A percentile compares a stretch with the other conserved stretches of the same genome.
These are phyloP conservation scores for Phytomonas sp. DNA, from an alignment of 208 protist species.

Conservation along the genomic window DNA sequence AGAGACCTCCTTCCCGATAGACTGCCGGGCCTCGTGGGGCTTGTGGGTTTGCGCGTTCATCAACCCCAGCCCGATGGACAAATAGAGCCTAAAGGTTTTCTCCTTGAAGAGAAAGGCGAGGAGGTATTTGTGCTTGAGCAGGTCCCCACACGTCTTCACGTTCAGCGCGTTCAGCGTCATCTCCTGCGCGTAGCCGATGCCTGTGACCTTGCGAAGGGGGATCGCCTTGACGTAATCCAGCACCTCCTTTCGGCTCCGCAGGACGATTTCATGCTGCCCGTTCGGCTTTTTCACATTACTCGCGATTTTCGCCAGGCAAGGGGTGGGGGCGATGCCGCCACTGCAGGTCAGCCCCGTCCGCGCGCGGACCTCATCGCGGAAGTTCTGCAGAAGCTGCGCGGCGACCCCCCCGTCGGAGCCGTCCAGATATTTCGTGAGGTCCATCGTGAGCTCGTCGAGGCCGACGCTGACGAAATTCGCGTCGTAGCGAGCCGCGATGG, in stretches of 20 bases:
- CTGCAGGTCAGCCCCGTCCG: constrained; percentile 79
- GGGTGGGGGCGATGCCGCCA: constrained; percentile 81
- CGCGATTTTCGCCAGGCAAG: constrained; percentile 85
- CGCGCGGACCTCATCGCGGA: constrained; percentile 70
- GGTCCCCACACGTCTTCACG: constrained; percentile 65
- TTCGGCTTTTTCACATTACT: constrained; percentile 94
- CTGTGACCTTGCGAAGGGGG: constrained; percentile 67
- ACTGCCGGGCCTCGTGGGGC: constrained; percentile 42
- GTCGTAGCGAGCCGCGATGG: constrained; percentile 82
- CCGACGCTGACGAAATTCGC: constrained; percentile 71
- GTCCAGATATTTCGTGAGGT: constrained; percentile 64
- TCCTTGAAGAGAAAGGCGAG: constrained; percentile 65
- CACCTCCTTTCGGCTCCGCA: constrained; percentile 70
- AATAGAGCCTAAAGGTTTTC: constrained; percentile 74
- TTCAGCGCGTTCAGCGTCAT: constrained; percentile 52
- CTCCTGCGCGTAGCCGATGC: constrained; percentile 77
- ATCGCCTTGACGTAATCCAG: constrained; percentile 69
- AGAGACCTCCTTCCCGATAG: constrained; percentile 69
- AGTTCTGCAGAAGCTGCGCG: constrained; percentile 56
- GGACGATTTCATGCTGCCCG: constrained; percentile 84
- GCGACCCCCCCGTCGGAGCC: constrained; percentile 37
- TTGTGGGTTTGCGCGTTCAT: constrained; percentile 41
- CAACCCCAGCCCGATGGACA: constrained; percentile 64
- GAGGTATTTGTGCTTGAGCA: constrained; percentile 62
- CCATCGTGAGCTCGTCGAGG: constrained; percentile 85